A percentile compares a stretch with the other conserved stretches of the same genome.
These are phyloP conservation scores for Phytophthora constricta DNA, from an alignment of 352 stramenopile genomes.

Conservation along the genomic window DNA sequence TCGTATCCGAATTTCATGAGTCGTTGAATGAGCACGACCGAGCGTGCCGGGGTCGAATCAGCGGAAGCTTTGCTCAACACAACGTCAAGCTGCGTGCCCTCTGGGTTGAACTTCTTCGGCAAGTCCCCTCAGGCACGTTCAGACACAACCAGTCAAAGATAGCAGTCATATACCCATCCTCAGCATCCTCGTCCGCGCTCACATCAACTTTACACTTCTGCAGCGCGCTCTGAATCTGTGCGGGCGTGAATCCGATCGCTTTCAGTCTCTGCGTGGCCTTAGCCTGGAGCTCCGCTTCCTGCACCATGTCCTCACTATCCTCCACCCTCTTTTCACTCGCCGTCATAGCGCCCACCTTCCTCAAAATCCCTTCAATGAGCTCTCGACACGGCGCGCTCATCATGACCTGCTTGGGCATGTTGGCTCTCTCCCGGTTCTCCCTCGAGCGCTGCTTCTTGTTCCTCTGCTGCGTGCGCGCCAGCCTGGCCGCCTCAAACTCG, in stretches of 20 bases:
- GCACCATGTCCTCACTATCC: conserved; percentile 6
- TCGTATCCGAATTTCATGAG: conserved; percentile 86
- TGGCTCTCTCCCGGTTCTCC: conserved; percentile 93
- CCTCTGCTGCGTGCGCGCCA: conserved; percentile 55
- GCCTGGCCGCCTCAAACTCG: conserved; percentile 69
- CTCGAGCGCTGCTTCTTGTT: conserved; percentile 85
- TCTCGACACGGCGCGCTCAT: conserved; percentile 90
- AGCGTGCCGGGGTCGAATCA: conserved; percentile 24
- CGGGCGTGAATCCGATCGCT: conserved; percentile 59
- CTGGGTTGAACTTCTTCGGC: conserved; percentile 86
- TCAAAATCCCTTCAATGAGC: conserved; percentile 88
- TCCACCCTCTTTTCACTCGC: conserved; percentile 1
- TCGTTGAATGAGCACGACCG: conserved; percentile 61
- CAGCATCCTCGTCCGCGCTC: conserved; percentile 22
- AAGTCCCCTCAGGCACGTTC: conserved; percentile 78
- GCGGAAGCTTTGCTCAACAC: conserved; percentile 41
- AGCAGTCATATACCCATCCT: conserved; percentile 35
- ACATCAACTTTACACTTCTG: conserved; percentile 17
- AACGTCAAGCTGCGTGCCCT: conserved; percentile 91
- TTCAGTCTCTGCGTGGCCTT: conserved; percentile 44
- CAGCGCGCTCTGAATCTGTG: conserved; percentile 64
- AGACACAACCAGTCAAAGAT: conserved; percentile 87
- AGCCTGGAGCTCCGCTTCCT: conserved; percentile 25
- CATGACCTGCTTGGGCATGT: conserved; percentile 89
- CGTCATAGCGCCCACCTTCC: conserved; percentile 43